Evolutionary conservation across 148 eudicot genomes (phyloP).

Genomic region (Dysphania ambrosioides): DNA sequence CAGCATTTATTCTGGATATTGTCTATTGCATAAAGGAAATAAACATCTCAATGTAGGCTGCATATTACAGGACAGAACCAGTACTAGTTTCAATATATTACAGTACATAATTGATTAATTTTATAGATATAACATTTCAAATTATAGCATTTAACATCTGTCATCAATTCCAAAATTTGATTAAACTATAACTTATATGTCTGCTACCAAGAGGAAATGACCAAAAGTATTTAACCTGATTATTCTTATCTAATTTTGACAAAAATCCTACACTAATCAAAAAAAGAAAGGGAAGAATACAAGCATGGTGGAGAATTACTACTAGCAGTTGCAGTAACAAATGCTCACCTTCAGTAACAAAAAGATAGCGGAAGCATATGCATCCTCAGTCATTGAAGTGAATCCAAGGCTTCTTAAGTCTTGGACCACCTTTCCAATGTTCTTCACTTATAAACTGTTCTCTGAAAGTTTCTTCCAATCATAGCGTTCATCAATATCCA

Average conservation of each 20-base stretch:
- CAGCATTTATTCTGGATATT: not conserved
- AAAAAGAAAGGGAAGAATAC: not conserved
- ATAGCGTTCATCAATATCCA: slow-evolving; percentile 62
- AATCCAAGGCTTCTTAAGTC: slow-evolving; percentile 90
- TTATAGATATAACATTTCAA: not conserved
- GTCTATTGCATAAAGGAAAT: not conserved
- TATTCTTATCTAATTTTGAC: not conserved
- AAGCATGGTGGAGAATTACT: not conserved
- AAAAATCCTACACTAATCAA: not conserved
- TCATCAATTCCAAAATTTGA: not conserved
- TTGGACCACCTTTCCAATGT: slow-evolving; percentile 82
- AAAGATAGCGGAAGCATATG: slow-evolving; percentile 97
- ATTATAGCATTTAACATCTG: not conserved
- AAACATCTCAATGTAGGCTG: not conserved
- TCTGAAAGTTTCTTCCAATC: slow-evolving; percentile 39
- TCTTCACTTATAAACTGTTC: slow-evolving; percentile 64
- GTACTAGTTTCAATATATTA: not conserved
- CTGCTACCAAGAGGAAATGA: not conserved
- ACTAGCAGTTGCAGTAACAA: slow-evolving; percentile 12
- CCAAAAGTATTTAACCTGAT: not conserved
- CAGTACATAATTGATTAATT: not conserved
- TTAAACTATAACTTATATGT: not conserved
- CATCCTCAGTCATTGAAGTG: slow-evolving; percentile 93
- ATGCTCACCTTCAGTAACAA: slow-evolving; percentile 67
- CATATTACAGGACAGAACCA: not conserved